phyloP scores from a whole-genome alignment of 202 grass and related monocot species.

The Saccharum hybrid region DNA sequence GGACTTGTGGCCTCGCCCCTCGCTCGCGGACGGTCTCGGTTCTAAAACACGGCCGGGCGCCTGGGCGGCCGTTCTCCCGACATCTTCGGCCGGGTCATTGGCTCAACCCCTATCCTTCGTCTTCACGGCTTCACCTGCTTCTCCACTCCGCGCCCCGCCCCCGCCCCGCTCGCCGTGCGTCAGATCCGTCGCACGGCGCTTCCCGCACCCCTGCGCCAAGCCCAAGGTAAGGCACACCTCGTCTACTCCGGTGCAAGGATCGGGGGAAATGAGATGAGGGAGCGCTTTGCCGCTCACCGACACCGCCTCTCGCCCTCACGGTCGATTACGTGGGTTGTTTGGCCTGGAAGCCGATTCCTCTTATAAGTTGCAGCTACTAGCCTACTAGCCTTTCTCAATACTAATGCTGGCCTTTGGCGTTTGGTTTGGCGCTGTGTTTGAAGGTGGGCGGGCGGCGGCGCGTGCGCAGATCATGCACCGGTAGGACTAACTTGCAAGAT shows the following conservation, averaged over 20 bases:
- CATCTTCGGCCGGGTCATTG: not conserved
- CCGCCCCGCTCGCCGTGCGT: not conserved
- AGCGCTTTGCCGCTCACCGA: not conserved
- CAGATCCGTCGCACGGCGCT: slow-evolving; percentile 36
- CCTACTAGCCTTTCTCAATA: not conserved
- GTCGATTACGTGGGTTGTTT: not conserved
- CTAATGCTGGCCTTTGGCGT: not conserved
- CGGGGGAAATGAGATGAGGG: not conserved
- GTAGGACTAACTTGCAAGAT: slow-evolving; percentile 18
- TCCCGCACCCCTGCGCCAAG: not conserved
- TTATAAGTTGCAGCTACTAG: no score
- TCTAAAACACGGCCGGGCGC: slow-evolving; percentile 11
- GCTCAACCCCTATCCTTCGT: slow-evolving; percentile 1
- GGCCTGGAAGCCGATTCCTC: not conserved
- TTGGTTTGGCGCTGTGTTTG: slow-evolving; percentile 5
- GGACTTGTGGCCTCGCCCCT: no score
- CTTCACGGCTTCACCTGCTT: slow-evolving; percentile 28
- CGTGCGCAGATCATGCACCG: not conserved
- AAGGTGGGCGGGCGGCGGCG: slow-evolving; percentile 17
- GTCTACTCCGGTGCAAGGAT: slow-evolving; percentile 2
- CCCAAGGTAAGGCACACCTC: not conserved
- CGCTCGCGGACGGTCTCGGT: not conserved
- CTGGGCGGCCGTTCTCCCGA: not conserved
- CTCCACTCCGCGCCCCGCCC: not conserved
- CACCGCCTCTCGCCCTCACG: not conserved